phyloP scores from a whole-genome alignment of 148 eudicot genomes.

The Pouteria glomerata region DNA sequence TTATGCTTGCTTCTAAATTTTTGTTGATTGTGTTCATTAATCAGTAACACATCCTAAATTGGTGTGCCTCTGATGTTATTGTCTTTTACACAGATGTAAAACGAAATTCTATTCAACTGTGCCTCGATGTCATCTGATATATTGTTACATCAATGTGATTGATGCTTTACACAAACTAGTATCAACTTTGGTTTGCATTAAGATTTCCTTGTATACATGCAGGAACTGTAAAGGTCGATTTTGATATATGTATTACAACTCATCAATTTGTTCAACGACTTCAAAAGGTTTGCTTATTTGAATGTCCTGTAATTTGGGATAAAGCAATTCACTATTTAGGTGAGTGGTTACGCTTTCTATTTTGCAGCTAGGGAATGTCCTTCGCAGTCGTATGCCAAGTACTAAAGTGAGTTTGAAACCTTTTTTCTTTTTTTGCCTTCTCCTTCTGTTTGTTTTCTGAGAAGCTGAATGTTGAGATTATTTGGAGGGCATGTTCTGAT shows the following conservation, averaged over 20 bases:
- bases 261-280: constrained; percentile 74
- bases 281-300: constrained; percentile 48
- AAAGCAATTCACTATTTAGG: not conserved
- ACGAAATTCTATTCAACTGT: constrained; percentile 2
- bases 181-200: not conserved
- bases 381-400: constrained; percentile 73
- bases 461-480: not conserved
- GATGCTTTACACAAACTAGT: not conserved
- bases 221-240: constrained; percentile 64
- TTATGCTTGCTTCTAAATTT: not conserved
- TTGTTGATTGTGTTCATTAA: not conserved
- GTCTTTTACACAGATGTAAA: not conserved
- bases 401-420: constrained; percentile 45
- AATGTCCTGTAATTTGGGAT: not conserved
- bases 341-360: not conserved
- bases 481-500: not conserved
- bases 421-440: not conserved
- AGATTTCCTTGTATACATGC: constrained; percentile 16
- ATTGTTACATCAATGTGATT: not conserved
- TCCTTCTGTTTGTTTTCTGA: too few species aligned
- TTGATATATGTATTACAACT: constrained; percentile 90
- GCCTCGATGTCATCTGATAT: not conserved
- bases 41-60: not conserved
- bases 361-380: constrained; percentile 64
- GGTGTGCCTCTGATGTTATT: constrained; percentile 8